Conservation (phyloP, 768 basidiomycete genomes). For the Podaxis sp. region DNA sequence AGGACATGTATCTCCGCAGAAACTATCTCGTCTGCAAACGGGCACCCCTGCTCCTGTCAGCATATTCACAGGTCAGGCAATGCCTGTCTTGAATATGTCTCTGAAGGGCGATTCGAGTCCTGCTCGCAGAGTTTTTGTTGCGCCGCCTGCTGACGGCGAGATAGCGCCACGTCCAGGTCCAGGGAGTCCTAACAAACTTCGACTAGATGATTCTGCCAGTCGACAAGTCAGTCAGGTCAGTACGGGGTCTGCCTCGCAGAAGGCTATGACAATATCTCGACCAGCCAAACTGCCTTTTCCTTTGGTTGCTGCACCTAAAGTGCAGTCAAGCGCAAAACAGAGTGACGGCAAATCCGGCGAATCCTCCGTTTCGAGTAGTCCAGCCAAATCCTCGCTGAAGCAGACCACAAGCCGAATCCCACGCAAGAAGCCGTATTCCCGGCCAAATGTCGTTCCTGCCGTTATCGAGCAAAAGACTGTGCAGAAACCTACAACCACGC, state of each 20-base stretch:
- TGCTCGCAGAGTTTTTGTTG: slow-evolving; percentile 13
- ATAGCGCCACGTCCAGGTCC: background rate
- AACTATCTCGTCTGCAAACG: slow-evolving; percentile 33
- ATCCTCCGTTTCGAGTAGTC: slow-evolving; percentile 20
- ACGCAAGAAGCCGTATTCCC: slow-evolving; percentile 60
- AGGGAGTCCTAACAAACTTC: slow-evolving; percentile 16
- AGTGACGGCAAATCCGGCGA: background rate
- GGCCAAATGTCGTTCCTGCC: slow-evolving; percentile 24
- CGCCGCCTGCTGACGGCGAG: background rate
- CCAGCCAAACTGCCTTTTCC: slow-evolving; percentile 36
- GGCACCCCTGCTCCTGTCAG: slow-evolving; percentile 18
- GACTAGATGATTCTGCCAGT: background rate
- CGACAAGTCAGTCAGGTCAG: background rate
- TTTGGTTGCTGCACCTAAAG: slow-evolving; percentile 22
- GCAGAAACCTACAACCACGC: slow-evolving; percentile 15
- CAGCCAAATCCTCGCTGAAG: slow-evolving; percentile 46
- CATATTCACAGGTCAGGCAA: slow-evolving; percentile 5
- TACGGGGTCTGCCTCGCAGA: background rate
- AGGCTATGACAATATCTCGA: background rate
- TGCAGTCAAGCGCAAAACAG: slow-evolving; percentile 2
- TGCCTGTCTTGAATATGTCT: slow-evolving; percentile 12
- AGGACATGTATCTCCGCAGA: slow-evolving; percentile 51
- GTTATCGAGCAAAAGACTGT: slow-evolving; percentile 12
- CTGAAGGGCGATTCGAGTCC: slow-evolving; percentile 11
- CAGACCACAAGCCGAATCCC: slow-evolving; percentile 62